These are phyloP conservation scores for Zangia roseola DNA, from an alignment of 768 basidiomycete genomes.

Conservation along the genomic window DNA sequence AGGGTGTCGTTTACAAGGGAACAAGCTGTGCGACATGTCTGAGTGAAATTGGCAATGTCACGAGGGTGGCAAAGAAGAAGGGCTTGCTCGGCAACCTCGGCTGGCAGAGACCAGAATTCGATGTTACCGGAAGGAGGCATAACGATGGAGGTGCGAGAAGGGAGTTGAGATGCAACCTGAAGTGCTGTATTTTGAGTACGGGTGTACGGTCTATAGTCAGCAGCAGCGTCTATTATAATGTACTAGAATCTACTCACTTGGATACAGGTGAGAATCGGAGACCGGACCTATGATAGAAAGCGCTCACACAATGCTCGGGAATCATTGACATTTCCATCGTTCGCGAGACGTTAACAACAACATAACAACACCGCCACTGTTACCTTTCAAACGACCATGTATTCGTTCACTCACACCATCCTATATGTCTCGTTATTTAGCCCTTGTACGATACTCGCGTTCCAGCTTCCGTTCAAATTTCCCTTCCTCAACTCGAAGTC, in stretches of 20 bases:
- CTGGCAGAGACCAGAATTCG: constrained; percentile 27
- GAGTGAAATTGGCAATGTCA: constrained; percentile 59
- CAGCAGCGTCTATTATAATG: too few relatives aligned
- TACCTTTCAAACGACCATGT: constrained; percentile 4
- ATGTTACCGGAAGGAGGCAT: constrained; percentile 4
- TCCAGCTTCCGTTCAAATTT: constrained; percentile 54
- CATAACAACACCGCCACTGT: too few relatives aligned
- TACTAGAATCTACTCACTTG: too few relatives aligned
- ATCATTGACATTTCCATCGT: too few relatives aligned
- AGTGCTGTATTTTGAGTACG: too few relatives aligned
- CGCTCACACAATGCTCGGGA: too few relatives aligned
- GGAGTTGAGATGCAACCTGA: too few relatives aligned
- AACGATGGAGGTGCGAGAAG: too few relatives aligned
- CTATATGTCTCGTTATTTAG: constrained; percentile 22
- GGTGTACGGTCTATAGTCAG: too few relatives aligned
- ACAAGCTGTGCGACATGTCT: constrained; percentile 50
- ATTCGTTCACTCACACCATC: constrained; percentile 13
- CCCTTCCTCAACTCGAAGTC: constrained; percentile 56
- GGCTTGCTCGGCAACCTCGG: constrained; percentile 61
- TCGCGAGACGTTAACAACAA: too few relatives aligned
- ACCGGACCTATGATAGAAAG: too few relatives aligned
- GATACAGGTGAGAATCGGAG: too few relatives aligned
- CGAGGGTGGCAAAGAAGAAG: constrained; percentile 54
- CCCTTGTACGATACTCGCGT: constrained; percentile 22
- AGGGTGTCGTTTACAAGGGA: constrained; percentile 46